Evolutionary conservation across 495 filamentous ascomycete genomes (phyloP), one percentile per base, ranked within the genome.

Genomic region (Pyronema omphalodes): DNA sequence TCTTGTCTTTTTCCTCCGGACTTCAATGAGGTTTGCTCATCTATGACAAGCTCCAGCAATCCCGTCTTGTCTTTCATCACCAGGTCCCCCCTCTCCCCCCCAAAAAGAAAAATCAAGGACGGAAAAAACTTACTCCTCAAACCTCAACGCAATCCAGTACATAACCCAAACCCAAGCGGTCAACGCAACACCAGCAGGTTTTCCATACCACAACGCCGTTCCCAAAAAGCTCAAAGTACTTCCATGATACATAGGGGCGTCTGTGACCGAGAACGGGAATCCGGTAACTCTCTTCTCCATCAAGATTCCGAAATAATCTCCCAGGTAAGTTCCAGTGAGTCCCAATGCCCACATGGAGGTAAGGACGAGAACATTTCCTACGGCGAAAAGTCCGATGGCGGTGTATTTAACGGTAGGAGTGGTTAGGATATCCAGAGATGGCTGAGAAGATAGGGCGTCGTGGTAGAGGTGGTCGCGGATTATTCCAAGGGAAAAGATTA

Each of bases 221-320:
- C 85, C 91, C 39, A 94, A 69, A 69, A 98, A 98, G 70, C 80
- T 85, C 75, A 94, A 73, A 46, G 91, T 88, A 55, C 81, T 86
- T 29, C 91, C 91, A 71, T 86, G 84, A 73, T 98, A 98, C 91
- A 98, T 98, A 40, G 91, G 91, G 37, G 88, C 84, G 57, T 79
- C 78, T 23, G 83, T 89, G 51, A 96, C 71, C 68, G 87, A 95
- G 78, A 98, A 98, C 0, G 91, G 91, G 66, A 98, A 98, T 9
- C 82, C 79, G 5, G 86, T 93, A 44, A 98, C 88, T 46, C 84
- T 86, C 62, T 78, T 73, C 64, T 95, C 88, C 91, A 96, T 93
- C 58, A 98, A 73, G 65, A 98, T 96, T 37, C 91, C 91, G 62
- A 94, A 98, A 71, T 98, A 98, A 71, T 98, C 91, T 52, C 61